phyloP scores from a whole-genome alignment of 345 rosid species.

The Brassica rapa region DNA sequence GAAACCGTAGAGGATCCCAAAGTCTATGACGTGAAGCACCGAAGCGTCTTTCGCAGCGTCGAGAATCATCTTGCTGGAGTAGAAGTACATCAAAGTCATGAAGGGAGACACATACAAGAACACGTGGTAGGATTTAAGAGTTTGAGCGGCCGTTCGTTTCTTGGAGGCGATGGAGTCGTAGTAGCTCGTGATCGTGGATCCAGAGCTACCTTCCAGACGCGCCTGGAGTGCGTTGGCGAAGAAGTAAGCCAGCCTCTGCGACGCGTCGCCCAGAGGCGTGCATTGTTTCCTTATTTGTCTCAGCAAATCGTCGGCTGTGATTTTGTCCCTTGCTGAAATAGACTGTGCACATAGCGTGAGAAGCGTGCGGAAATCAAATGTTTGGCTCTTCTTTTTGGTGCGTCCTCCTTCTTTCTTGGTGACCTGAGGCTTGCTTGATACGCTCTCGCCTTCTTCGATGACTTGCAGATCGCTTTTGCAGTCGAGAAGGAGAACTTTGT shows the following conservation, averaged over 20 bases:
- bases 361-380: constrained; percentile 69
- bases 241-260: constrained; percentile 80
- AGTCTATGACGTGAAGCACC: constrained; percentile 79
- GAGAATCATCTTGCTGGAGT: constrained; percentile 52
- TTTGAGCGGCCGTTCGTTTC: constrained; percentile 60
- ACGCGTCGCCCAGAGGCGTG: constrained; percentile 67
- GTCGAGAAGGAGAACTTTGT: constrained; percentile 61
- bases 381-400: constrained; percentile 51
- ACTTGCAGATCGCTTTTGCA: constrained; percentile 10
- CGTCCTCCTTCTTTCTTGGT: constrained; percentile 47
- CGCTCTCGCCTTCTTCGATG: constrained; percentile 23
- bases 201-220: constrained; percentile 54
- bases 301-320: constrained; percentile 70
- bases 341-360: constrained; percentile 81
- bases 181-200: constrained; percentile 43
- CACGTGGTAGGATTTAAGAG: constrained; percentile 58
- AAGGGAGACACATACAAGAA: constrained; percentile 60
- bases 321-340: constrained; percentile 54
- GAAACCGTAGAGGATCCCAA: constrained; percentile 81
- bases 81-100: constrained; percentile 60
- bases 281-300: constrained; percentile 76
- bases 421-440: constrained; percentile 34
- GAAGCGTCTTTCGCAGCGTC: constrained; percentile 53
- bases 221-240: constrained; percentile 85
- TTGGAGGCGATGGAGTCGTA: constrained; percentile 37